Evolutionary conservation across 208 protist genomes (phyloP).

Genomic region (Trypanosoma brucei): DNA sequence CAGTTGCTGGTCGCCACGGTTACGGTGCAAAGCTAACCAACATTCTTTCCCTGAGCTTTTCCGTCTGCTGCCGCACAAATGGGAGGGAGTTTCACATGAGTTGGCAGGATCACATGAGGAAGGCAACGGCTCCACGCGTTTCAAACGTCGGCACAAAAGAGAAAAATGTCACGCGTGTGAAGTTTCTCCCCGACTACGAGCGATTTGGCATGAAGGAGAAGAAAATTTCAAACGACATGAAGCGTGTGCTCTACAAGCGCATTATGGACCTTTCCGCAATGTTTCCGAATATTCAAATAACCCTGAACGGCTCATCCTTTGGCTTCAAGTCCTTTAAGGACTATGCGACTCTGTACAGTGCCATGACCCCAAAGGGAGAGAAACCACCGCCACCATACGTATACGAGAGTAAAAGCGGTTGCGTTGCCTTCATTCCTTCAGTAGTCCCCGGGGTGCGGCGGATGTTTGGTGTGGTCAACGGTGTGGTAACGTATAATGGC

Average conservation of each 20-base stretch:
- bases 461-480: slow-evolving; percentile 98
- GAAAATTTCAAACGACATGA: slow-evolving; percentile 81
- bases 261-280: slow-evolving; percentile 92
- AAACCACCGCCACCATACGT: slow-evolving; percentile 73
- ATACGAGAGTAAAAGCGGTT: slow-evolving; percentile 59
- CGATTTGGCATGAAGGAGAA: slow-evolving; percentile 68
- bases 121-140: slow-evolving; percentile 89
- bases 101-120: slow-evolving; percentile 97
- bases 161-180: slow-evolving; percentile 78
- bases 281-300: slow-evolving; percentile 90
- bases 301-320: slow-evolving; percentile 94
- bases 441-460: slow-evolving; percentile 83
- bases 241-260: slow-evolving; percentile 85
- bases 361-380: slow-evolving; percentile 29
- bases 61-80: slow-evolving; percentile 87
- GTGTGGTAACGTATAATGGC: slow-evolving; percentile 97
- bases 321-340: slow-evolving; percentile 94
- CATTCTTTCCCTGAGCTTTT: slow-evolving; percentile 98
- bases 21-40: slow-evolving; percentile 98
- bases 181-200: slow-evolving; percentile 88
- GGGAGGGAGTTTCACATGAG: slow-evolving; percentile 92
- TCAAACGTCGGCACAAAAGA: slow-evolving; percentile 55
- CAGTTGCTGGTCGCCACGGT: slow-evolving; percentile 95
- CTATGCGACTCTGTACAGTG: slow-evolving; percentile 91
- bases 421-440: slow-evolving; percentile 87